Conservation (phyloP, 169 alveolate species). For the Cryptosporidium sp. region DNA sequence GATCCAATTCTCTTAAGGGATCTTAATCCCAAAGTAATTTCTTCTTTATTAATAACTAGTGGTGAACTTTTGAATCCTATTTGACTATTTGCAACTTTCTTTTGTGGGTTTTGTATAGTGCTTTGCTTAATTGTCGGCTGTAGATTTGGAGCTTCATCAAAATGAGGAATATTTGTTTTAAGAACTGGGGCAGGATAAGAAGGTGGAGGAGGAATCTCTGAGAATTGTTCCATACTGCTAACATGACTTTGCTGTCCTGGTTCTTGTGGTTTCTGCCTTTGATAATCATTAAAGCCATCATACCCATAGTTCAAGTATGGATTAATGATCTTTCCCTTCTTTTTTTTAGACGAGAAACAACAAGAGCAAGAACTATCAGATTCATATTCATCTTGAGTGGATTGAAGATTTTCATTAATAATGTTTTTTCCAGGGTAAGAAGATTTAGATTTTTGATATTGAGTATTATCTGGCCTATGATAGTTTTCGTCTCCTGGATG, state of each 20-base stretch:
- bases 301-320: not conserved
- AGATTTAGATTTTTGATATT: not conserved
- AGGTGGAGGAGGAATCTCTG: not conserved
- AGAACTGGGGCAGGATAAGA: not conserved
- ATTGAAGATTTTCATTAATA: not conserved
- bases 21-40: not conserved
- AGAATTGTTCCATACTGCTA: too few relatives aligned
- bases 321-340: not conserved
- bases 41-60: not conserved
- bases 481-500: not conserved
- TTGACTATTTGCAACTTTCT: too few relatives aligned
- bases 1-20: not conserved
- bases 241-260: too few relatives aligned
- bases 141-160: too few relatives aligned
- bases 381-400: not conserved
- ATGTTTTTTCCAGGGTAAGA: not conserved
- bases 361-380: not conserved
- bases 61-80: too few relatives aligned
- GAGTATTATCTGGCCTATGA: too few relatives aligned
- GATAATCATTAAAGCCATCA: not conserved
- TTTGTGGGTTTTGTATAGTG: too few relatives aligned
- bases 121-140: too few relatives aligned
- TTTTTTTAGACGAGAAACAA: not conserved
- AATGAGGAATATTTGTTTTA: too few relatives aligned
- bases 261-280: not conserved